Evolutionary conservation across 345 rosid species (phyloP).

Genomic region (Viola odorata): DNA sequence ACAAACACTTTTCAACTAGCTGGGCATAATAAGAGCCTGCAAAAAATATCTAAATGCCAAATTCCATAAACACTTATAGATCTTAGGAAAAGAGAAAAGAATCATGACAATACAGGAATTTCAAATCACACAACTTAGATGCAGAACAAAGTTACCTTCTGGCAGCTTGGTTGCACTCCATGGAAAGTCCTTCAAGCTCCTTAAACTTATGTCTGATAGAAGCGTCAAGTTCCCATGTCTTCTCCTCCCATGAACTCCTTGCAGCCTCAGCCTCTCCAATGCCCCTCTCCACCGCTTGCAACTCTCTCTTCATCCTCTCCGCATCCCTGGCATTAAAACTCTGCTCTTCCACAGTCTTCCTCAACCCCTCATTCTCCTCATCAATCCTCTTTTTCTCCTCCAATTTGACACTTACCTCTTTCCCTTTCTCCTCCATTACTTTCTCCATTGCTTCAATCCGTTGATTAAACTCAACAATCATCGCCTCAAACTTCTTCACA

Average conservation of each 20-base stretch:
- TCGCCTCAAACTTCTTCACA: constrained; percentile 52
- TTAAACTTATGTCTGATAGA: constrained; percentile 42
- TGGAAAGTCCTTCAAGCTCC: constrained; percentile 57
- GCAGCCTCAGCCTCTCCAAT: constrained; percentile 52
- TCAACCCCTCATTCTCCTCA: constrained; percentile 69
- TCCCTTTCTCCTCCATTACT: constrained; percentile 53
- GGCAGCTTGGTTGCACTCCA: constrained; percentile 71
- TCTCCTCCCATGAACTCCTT: constrained; percentile 72
- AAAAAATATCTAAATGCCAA: no score
- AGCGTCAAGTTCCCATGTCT: constrained; percentile 69
- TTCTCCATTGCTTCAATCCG: constrained; percentile 39
- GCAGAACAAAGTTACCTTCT: constrained; percentile 37
- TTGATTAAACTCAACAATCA: constrained; percentile 41
- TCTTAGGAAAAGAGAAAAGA: no score
- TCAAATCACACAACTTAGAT: not conserved
- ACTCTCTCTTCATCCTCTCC: constrained; percentile 94
- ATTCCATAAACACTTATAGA: no score
- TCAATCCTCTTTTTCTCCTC: constrained; percentile 52
- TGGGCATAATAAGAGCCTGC: no score
- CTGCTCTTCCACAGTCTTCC: constrained; percentile 66
- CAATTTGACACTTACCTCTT: constrained; percentile 43
- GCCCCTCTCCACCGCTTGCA: constrained; percentile 80
- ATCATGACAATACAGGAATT: no score
- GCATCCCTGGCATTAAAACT: constrained; percentile 63
- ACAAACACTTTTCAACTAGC: no score